Evolutionary conservation across 208 protist species (phyloP), one percentile per base, ranked within the genome.

Genomic region (Acanthamoeba castellanii): DNA sequence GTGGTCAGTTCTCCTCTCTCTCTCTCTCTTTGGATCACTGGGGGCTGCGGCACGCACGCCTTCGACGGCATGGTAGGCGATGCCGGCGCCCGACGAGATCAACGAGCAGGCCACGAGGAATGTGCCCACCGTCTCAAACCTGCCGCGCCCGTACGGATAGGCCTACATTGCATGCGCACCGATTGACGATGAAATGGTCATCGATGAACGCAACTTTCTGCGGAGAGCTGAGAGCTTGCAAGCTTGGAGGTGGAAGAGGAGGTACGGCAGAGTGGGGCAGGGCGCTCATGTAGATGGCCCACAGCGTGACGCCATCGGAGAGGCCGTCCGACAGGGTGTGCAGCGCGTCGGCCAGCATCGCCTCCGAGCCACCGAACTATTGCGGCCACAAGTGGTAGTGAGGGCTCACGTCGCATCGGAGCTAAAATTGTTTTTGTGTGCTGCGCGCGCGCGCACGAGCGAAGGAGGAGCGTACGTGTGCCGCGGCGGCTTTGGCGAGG

Each of bases 121-220:
- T 2, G 87, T 92, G 61, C 87, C 87, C 9, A 92, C n/a, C 18
- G 87, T 92, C 42, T 92, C 87, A 30, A 92, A 92, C 87, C 74
- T 92, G 87, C 87, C 87, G 2, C 61, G 61, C 22, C 87, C 87
- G 34, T 74, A 92, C 14, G 87, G 87, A 74, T 92, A 92, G 25
- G 50, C 37, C 59, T 92, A 27, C 22, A 16, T 72, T 4, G 5
- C 13, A 13, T 55, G 64, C 64, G 27, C 18, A 72, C 18, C 30
- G 27, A 72, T 11, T 72, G n/a, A n/a, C n/a, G n/a, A n/a, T n/a
- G n/a, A n/a, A n/a, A n/a, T n/a, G n/a, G n/a, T n/a, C n/a, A n/a
- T n/a, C n/a, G n/a, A n/a, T n/a, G n/a, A n/a, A n/a, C n/a, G n/a
- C n/a, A n/a, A n/a, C n/a, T n/a, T n/a, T n/a, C n/a, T n/a, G n/a